Evolutionary conservation across 305 asterid genomes (phyloP).

Genomic region (Withania somnifera): DNA sequence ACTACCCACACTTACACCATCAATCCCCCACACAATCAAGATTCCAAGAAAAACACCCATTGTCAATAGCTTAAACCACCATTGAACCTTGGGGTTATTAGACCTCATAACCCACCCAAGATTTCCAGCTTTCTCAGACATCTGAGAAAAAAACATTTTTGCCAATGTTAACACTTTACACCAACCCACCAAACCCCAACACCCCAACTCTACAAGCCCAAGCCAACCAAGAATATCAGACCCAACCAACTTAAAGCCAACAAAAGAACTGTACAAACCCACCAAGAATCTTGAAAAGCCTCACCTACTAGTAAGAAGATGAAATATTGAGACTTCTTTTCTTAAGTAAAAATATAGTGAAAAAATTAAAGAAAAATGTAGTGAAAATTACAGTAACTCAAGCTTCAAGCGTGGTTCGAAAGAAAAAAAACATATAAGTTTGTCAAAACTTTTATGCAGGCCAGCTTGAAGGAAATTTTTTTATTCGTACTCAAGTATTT

Average conservation of each 20-base stretch:
- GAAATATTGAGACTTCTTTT: not conserved
- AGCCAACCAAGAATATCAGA: not conserved
- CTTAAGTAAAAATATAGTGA: not conserved
- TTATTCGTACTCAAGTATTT: no score
- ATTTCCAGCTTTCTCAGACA: conserved; percentile 48
- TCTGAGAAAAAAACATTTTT: conserved; percentile 16
- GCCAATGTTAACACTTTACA: not conserved
- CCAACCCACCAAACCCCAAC: not conserved
- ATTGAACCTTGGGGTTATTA: conserved; percentile 30
- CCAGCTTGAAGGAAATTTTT: no score
- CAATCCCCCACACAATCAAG: conserved; percentile 39
- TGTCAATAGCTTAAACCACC: conserved; percentile 51
- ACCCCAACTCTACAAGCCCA: not conserved
- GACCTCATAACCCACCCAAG: conserved; percentile 39
- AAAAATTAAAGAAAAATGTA: not conserved
- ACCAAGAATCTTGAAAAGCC: not conserved
- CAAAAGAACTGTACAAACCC: not conserved
- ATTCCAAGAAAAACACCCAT: conserved; percentile 44
- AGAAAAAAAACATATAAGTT: not conserved
- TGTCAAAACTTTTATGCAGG: not conserved
- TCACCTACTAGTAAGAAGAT: not conserved
- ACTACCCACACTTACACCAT: conserved; percentile 24
- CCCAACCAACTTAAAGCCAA: not conserved
- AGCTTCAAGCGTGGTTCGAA: not conserved
- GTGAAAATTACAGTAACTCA: not conserved